Conservation (phyloP, 2,329 filamentous ascomycete species). For the Pseudomassariella vexata region DNA sequence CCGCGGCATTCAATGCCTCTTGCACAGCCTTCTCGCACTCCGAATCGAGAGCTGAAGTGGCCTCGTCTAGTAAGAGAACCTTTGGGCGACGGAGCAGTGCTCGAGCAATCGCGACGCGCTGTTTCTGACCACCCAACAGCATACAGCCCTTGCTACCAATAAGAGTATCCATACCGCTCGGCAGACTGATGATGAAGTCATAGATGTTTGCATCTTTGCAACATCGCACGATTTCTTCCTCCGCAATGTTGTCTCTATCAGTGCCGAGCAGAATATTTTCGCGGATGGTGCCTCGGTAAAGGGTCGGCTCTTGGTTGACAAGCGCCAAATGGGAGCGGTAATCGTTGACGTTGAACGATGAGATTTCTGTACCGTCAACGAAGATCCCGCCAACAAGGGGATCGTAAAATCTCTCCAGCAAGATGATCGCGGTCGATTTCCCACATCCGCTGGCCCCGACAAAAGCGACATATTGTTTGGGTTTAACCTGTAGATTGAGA, state of each 20-base stretch:
- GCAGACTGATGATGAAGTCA: constrained; percentile 76
- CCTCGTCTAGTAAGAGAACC: constrained; percentile 87
- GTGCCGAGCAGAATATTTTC: constrained; percentile 82
- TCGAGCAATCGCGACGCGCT: constrained; percentile 88
- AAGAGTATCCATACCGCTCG: constrained; percentile 85
- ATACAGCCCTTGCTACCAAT: constrained; percentile 91
- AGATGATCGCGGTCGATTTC: constrained; percentile 87
- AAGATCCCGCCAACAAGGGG: constrained; percentile 73
- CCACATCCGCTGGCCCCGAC: constrained; percentile 92
- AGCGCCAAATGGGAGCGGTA: constrained; percentile 85
- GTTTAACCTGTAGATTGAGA: constrained; percentile 72
- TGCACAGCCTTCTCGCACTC: constrained; percentile 93
- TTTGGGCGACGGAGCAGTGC: constrained; percentile 90
- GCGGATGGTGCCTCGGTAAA: constrained; percentile 85
- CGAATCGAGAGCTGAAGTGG: constrained; percentile 88
- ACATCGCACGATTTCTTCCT: constrained; percentile 65
- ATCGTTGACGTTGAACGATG: constrained; percentile 81
- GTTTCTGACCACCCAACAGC: constrained; percentile 90
- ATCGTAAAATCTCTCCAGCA: constrained; percentile 91
- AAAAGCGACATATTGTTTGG: constrained; percentile 85
- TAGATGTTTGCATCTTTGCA: constrained; percentile 90
- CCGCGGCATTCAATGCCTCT: constrained; percentile 79
- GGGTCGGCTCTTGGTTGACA: constrained; percentile 85
- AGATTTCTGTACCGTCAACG: constrained; percentile 77
- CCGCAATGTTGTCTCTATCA: constrained; percentile 62